Base-by-base conservation (phyloP, 2,329 filamentous ascomycete genomes). In the Plenodomus lindquistii region DNA sequence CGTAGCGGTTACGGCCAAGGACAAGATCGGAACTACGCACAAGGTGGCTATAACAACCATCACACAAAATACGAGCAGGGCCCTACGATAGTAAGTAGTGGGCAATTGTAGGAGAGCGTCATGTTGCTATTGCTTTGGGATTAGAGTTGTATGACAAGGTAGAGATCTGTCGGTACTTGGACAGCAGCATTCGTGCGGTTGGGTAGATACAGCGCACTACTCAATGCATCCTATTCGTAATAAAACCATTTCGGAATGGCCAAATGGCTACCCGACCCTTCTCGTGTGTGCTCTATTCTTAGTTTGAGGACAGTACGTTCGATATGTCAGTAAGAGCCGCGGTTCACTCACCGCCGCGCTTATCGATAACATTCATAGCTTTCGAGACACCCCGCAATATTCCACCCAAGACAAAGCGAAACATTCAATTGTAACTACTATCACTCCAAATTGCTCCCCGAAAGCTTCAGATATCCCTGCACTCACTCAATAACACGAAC, bases 21-120 rank as follows among this genome's bases (percentile, higher is more conserved):
- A 18, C 18, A 2, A 35, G 51, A 42, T 38, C 45, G 51, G 27
- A 51, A 52, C n/a, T 50, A 50, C 31, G 43, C 37, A 34, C 47
- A 52, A 9, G 41, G 51, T 15, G 52, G 41, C 3, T 50, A 50
- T 2, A 51, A 49, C 17, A 46, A 59, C 3, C 52, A 48, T 40
- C 31, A 35, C 20, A 34, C 19, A 18, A 57, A 36, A 24, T 38
- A 40, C 13, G 52, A 52, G 3, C 46, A 57, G 18, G 56, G 51
- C 0, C 56, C 56, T 17, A 55, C 43, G 2, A 57, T 59, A 40
- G 56, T 59, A 21, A 59, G 52, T 20, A 55, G 52, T 39, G 43
- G 46, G 42, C 42, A 27, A 11, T 35, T 27, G 11, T 44, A 44
- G 42, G 13, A 13, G 10, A 31, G 10, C 27, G 27, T 31, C 27